phyloP scores from a whole-genome alignment of 1,284 basidiomycete genomes.

The Rhodofomes roseus region DNA sequence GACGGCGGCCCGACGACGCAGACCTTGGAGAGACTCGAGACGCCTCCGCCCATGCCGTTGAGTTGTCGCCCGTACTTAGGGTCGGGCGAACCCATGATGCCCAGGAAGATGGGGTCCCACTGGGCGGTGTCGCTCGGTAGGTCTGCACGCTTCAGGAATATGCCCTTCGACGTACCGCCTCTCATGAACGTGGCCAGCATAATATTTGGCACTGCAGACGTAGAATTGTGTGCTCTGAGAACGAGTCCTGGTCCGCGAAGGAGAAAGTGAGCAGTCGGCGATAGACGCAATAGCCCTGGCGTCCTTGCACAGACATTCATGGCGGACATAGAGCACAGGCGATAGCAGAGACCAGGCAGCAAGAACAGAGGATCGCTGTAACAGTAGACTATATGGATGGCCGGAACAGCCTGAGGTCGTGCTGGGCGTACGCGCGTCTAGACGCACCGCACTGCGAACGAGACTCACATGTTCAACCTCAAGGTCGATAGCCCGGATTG shows the following conservation, averaged over 20 bases:
- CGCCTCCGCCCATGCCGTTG: conserved; percentile 81
- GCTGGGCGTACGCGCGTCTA: too few species aligned
- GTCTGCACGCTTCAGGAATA: conserved; percentile 54
- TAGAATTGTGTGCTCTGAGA: conserved; percentile 1
- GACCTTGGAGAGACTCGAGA: conserved; percentile 79
- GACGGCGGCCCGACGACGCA: conserved; percentile 59
- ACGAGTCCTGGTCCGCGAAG: neutral
- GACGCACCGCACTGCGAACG: neutral
- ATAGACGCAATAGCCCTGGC: neutral
- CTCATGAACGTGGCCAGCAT: conserved; percentile 61
- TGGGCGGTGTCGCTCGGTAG: conserved; percentile 46
- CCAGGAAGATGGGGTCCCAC: conserved; percentile 64
- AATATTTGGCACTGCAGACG: conserved; percentile 31
- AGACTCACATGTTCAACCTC: too few species aligned
- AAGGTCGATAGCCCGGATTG: too few species aligned
- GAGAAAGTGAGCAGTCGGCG: neutral
- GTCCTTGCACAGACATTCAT: neutral
- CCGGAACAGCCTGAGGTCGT: too few species aligned
- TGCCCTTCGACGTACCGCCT: conserved; percentile 79
- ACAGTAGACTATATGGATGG: neutral
- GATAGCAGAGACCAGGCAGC: neutral
- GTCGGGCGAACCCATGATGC: conserved; percentile 85
- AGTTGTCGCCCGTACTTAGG: conserved; percentile 69
- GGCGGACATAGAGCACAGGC: neutral
- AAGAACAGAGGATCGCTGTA: neutral